Conservation (phyloP, 306 rosid species). For the Lathyrus tuberosus region DNA sequence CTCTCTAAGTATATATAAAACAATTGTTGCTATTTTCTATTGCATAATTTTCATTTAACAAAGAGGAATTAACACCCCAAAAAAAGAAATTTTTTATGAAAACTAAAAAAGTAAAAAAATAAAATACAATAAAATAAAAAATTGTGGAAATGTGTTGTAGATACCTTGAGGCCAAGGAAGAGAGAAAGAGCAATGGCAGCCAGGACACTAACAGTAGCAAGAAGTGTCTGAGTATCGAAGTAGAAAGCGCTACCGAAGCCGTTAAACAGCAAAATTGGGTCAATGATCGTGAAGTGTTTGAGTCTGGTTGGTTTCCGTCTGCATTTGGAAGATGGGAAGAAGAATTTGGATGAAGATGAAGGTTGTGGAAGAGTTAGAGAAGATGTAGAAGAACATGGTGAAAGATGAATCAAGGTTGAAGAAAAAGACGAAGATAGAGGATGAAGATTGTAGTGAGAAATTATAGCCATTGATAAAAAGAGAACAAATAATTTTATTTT, state of each 20-base stretch:
- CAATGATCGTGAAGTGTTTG: conserved; percentile 48
- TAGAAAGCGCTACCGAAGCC: conserved; percentile 55
- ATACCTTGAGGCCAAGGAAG: conserved; percentile 87
- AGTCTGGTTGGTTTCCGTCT: conserved; percentile 49
- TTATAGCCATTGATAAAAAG: conserved; percentile 68
- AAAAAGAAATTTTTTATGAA: neutral
- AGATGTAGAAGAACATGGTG: conserved; percentile 42
- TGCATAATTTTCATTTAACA: neutral
- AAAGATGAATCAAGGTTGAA: conserved; percentile 22
- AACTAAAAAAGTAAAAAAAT: conserved; percentile 7
- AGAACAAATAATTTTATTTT: neutral
- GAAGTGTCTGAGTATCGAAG: conserved; percentile 80
- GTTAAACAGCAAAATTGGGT: conserved; percentile 62
- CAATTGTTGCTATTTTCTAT: conserved; percentile 3
- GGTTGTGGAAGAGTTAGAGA: conserved; percentile 50
- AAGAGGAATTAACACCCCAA: neutral
- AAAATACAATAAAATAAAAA: no score
- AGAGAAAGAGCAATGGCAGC: conserved; percentile 91
- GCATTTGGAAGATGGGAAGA: conserved; percentile 38
- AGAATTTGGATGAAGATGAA: conserved; percentile 39
- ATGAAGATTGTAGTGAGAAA: conserved; percentile 53
- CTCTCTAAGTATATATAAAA: neutral
- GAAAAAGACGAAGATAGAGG: conserved; percentile 50
- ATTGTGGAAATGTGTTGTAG: neutral
- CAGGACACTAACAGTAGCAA: conserved; percentile 75